phyloP scores from a whole-genome alignment of 2,329 filamentous ascomycete species.

The Aspergillus ochraceus region DNA sequence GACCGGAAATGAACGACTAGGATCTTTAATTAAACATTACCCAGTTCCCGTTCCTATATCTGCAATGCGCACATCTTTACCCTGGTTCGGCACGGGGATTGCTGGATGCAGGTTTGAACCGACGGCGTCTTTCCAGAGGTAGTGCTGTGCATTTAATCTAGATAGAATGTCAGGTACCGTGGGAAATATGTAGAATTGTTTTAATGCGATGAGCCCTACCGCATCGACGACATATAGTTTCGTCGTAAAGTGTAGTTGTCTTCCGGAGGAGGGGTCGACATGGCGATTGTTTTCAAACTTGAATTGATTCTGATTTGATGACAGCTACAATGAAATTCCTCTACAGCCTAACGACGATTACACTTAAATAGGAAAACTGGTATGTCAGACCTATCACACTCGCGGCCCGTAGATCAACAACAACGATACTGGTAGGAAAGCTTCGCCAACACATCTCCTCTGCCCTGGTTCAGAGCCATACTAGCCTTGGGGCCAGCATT shows the following conservation, averaged over 20 bases:
- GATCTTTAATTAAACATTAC: neutral
- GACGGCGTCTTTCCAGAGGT: constrained; percentile 2
- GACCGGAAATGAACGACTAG: neutral
- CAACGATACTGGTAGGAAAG: neutral
- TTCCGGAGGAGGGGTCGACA: neutral
- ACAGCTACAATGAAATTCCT: too few relatives aligned
- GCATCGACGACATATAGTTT: neutral
- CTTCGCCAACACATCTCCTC: neutral
- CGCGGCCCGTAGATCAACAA: neutral
- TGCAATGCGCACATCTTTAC: neutral
- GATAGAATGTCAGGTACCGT: neutral
- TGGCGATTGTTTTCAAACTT: neutral
- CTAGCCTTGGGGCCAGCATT: neutral
- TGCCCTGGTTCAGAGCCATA: too few relatives aligned
- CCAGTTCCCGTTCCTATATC: neutral
- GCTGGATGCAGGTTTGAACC: constrained; percentile 1
- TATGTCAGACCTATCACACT: too few relatives aligned
- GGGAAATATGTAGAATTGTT: neutral
- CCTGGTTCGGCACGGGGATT: neutral
- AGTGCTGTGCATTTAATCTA: constrained; percentile 1
- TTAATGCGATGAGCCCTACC: neutral
- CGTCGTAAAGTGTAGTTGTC: neutral
- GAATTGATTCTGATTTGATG: too few relatives aligned
- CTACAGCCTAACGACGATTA: too few relatives aligned
- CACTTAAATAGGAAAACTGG: too few relatives aligned